These are phyloP conservation scores for Coccomyxa subellipsoidea DNA, from an alignment of 163 green algal genomes.

Conservation along the genomic window DNA sequence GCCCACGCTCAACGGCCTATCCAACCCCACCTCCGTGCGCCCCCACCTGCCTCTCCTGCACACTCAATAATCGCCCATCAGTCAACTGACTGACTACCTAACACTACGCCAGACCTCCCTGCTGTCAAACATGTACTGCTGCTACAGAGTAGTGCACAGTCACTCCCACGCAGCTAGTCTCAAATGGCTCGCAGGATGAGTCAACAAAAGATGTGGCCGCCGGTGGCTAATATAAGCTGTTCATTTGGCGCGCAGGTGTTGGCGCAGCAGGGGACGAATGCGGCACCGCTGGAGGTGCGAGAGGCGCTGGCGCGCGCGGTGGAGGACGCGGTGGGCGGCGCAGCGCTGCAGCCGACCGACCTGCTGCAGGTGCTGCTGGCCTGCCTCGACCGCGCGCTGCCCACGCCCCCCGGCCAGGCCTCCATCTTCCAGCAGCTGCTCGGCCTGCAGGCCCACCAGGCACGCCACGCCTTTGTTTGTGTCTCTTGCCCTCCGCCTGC, in stretches of 20 bases:
- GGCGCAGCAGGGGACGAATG: background rate
- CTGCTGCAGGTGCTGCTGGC: background rate
- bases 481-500: too few species aligned
- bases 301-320: background rate
- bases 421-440: background rate
- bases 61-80: too few species aligned
- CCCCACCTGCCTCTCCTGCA: background rate
- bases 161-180: too few species aligned
- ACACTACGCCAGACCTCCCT: too few species aligned
- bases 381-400: constrained; percentile 6
- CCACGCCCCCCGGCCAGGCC: background rate
- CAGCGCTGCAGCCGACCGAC: background rate
- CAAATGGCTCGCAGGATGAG: too few species aligned
- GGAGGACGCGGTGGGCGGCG: background rate
- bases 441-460: background rate
- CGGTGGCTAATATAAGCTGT: too few species aligned
- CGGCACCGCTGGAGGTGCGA: background rate
- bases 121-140: too few species aligned
- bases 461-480: background rate
- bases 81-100: too few species aligned
- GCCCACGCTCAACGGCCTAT: background rate
- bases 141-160: too few species aligned
- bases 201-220: too few species aligned
- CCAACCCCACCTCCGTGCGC: background rate
- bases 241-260: background rate